Evolutionary conservation across 192 early-diverging fungal genomes (phyloP).

Genomic region (Chytriomyces confervae): DNA sequence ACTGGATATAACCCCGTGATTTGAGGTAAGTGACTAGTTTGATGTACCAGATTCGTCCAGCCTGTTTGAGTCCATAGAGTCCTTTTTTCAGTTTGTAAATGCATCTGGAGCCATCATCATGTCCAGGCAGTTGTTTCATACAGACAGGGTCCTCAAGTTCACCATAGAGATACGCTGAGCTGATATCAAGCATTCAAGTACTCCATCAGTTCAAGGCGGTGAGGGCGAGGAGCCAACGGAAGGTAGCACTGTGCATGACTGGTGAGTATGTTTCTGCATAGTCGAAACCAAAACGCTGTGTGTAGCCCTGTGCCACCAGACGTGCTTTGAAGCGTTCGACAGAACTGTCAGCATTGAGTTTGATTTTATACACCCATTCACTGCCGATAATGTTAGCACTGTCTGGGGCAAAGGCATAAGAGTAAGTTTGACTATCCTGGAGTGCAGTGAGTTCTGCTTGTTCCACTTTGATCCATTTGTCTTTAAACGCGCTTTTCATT

Average conservation of each 20-base stretch:
- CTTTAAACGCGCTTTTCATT: not conserved
- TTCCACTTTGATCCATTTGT: not conserved
- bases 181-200: not conserved
- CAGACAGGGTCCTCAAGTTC: not conserved
- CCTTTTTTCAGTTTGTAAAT: not conserved
- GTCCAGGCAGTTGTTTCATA: not conserved
- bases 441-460: not conserved
- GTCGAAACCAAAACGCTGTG: constrained; percentile 39
- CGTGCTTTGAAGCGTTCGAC: constrained; percentile 44
- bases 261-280: constrained; percentile 43
- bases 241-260: constrained; percentile 9
- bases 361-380: constrained; percentile 34
- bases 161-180: not conserved
- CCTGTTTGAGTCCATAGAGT: not conserved
- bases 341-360: constrained; percentile 6
- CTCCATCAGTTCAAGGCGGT: not conserved
- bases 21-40: not conserved
- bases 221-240: constrained; percentile 22
- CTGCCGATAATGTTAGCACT: not conserved
- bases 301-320: constrained; percentile 40
- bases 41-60: not conserved
- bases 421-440: not conserved
- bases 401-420: not conserved
- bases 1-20: not conserved
- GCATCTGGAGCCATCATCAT: not conserved